Percentiles rank a stretch among this genome's conserved stretches.
These are phyloP conservation scores for Didymella arachidicola DNA, from an alignment of 2,329 filamentous ascomycete species.

Conservation along the genomic window DNA sequence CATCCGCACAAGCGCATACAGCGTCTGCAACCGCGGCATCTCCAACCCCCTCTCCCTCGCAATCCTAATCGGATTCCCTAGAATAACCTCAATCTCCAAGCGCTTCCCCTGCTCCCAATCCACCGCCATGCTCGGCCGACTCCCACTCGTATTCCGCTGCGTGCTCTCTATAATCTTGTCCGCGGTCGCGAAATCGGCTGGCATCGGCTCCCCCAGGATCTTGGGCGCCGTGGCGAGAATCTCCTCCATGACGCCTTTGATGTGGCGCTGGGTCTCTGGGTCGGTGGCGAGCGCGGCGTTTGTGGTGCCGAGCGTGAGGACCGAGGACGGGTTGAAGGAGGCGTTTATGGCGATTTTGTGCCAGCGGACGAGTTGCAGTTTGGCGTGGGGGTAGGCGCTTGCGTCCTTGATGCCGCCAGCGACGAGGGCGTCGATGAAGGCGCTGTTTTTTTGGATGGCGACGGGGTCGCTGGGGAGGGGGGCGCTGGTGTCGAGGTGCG, in stretches of 20 bases:
- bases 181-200: conserved; percentile 66
- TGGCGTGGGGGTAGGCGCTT: conserved; percentile 68
- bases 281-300: conserved; percentile 73
- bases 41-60: conserved; percentile 68
- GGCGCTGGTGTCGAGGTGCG: conserved; percentile 53
- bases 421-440: conserved; percentile 63
- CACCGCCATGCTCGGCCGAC: conserved; percentile 69
- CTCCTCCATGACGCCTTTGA: conserved; percentile 73
- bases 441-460: conserved; percentile 56
- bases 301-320: conserved; percentile 69
- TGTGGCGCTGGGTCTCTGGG: conserved; percentile 67
- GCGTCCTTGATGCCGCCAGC: conserved; percentile 72
- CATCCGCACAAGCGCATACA: conserved; percentile 72
- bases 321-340: conserved; percentile 75
- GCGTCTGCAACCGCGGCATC: conserved; percentile 70
- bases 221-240: conserved; percentile 69
- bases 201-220: conserved; percentile 69
- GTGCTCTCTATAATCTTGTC: conserved; percentile 70
- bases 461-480: conserved; percentile 33
- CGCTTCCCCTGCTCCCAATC: conserved; percentile 73
- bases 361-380: conserved; percentile 75
- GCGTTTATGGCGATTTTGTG: conserved; percentile 81
- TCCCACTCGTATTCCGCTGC: conserved; percentile 67
- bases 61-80: conserved; percentile 74
- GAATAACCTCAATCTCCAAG: conserved; percentile 75